phyloP scores from a whole-genome alignment of 2,329 filamentous ascomycete species.

The Trichoderma afroharzianum region DNA sequence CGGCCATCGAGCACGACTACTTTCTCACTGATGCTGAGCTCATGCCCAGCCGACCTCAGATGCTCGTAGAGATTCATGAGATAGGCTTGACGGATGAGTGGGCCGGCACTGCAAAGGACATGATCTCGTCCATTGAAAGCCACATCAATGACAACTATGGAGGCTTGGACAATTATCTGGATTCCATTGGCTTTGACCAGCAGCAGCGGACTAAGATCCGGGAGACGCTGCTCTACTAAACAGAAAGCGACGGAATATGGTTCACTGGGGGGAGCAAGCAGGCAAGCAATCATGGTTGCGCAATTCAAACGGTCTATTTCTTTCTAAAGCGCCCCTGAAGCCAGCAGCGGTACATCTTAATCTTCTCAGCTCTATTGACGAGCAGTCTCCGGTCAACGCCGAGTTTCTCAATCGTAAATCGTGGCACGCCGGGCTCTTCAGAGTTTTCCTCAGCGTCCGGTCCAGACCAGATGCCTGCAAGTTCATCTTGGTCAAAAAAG shows the following conservation, averaged over 20 bases:
- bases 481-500: conserved; percentile 87
- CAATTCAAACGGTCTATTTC: conserved; percentile 39
- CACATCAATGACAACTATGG: conserved; percentile 63
- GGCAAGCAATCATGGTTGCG: neutral
- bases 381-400: conserved; percentile 84
- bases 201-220: conserved; percentile 40
- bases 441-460: conserved; percentile 23
- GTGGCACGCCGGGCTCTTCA: conserved; percentile 26
- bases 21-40: conserved; percentile 59
- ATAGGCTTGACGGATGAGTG: conserved; percentile 74
- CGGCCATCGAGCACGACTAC: conserved; percentile 70
- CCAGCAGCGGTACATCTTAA: conserved; percentile 99
- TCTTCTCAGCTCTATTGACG: conserved; percentile 82
- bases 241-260: no score
- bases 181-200: conserved; percentile 55
- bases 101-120: conserved; percentile 59
- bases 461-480: conserved; percentile 73
- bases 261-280: neutral
- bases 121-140: conserved; percentile 56
- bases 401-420: conserved; percentile 72
- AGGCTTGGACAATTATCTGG: conserved; percentile 63
- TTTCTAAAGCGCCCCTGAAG: conserved; percentile 80
- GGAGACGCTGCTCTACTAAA: conserved; percentile 42
- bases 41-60: conserved; percentile 55
- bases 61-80: conserved; percentile 63